These are phyloP conservation scores for Buxus sempervirens DNA, from an alignment of 164 flowering plant species.

Conservation along the genomic window DNA sequence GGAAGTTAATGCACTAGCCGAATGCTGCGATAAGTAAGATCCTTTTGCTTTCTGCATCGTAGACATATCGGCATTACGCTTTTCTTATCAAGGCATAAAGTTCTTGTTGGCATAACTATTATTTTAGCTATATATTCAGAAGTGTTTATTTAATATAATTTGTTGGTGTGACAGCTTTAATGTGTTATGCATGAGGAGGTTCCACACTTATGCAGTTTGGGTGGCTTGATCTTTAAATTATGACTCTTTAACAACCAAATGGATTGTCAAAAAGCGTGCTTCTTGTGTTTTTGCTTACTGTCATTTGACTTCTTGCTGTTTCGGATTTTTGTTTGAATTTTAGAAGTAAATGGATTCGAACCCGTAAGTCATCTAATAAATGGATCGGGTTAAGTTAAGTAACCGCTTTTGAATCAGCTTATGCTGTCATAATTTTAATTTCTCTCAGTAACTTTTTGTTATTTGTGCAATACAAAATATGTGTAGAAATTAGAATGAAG, in stretches of 20 bases:
- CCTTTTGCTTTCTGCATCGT: neutral
- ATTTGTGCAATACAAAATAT: too few relatives aligned
- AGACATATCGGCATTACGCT: neutral
- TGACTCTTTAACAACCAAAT: too few relatives aligned
- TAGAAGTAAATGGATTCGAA: neutral
- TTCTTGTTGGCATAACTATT: too few relatives aligned
- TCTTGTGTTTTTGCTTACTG: too few relatives aligned
- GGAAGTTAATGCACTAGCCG: slow-evolving; percentile 76
- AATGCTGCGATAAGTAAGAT: slow-evolving; percentile 76
- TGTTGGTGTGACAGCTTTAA: too few relatives aligned
- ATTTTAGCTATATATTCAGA: neutral
- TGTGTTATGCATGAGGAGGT: too few relatives aligned
- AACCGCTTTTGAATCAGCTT: neutral
- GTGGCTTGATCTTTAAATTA: too few relatives aligned
- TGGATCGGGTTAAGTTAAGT: neutral
- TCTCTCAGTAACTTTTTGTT: neutral
- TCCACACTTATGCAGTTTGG: too few relatives aligned
- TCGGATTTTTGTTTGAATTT: neutral
- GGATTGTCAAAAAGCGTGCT: too few relatives aligned
- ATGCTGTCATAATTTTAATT: neutral
- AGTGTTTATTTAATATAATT: neutral
- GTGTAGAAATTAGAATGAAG: too few relatives aligned
- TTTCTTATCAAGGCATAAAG: neutral
- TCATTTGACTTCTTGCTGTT: too few relatives aligned
- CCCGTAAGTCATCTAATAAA: neutral